Evolutionary conservation across 306 rosid genomes (phyloP).

Genomic region (Chamaecrista fasciculata): DNA sequence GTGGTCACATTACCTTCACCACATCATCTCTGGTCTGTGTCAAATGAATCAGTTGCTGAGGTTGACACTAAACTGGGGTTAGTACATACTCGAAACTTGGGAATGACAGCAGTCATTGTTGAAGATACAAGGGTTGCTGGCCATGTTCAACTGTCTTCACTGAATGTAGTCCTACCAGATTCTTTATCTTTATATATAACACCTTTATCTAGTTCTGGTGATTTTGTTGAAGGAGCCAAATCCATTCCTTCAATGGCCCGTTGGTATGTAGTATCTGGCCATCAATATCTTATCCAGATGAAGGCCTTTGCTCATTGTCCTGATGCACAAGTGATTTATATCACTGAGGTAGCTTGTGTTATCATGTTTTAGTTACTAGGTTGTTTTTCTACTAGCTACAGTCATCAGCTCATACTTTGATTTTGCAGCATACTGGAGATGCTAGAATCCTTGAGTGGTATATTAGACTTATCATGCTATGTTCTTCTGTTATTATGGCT

Average conservation of each 20-base stretch:
- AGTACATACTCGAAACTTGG: slow-evolving; percentile 63
- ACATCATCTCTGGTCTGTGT: slow-evolving; percentile 83
- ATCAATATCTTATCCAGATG: slow-evolving; percentile 76
- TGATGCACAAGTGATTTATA: slow-evolving; percentile 71
- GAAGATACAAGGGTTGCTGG: slow-evolving; percentile 88
- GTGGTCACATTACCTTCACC: slow-evolving; percentile 84
- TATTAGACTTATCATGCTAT: background rate
- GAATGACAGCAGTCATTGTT: slow-evolving; percentile 65
- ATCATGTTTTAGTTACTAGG: too few species aligned
- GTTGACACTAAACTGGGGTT: slow-evolving; percentile 66
- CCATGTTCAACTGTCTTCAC: slow-evolving; percentile 79
- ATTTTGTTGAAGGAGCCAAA: slow-evolving; percentile 53
- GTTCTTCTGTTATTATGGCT: background rate
- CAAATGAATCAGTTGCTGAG: slow-evolving; percentile 78
- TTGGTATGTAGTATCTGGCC: slow-evolving; percentile 79
- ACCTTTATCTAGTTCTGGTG: slow-evolving; percentile 58
- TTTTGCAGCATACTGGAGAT: background rate
- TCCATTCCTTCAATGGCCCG: slow-evolving; percentile 44
- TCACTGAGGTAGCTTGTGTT: slow-evolving; percentile 66
- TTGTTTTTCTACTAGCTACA: background rate
- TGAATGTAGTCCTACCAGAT: slow-evolving; percentile 80
- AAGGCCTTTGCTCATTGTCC: slow-evolving; percentile 72
- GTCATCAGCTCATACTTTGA: background rate
- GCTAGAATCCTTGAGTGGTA: background rate
- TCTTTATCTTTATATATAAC: slow-evolving; percentile 50